Conservation (phyloP, 805 yeast species). For the Jamesozyma hellenica region DNA sequence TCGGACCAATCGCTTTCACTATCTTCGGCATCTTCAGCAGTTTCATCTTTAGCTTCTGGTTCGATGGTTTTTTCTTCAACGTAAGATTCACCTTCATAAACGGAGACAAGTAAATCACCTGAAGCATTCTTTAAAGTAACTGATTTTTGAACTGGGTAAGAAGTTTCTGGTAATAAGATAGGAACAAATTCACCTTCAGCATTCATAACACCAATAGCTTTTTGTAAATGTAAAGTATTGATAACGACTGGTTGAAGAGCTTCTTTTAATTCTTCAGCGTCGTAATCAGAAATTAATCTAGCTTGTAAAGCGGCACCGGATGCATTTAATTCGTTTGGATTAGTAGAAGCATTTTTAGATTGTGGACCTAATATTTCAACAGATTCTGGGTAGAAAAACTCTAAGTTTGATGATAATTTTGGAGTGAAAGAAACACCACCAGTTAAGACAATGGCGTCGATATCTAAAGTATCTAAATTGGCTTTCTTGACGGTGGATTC, state of each 20-base stretch:
- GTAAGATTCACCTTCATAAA: slow-evolving; percentile 79
- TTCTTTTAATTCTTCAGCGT: slow-evolving; percentile 71
- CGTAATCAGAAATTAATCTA: slow-evolving; percentile 68
- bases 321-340: slow-evolving; percentile 83
- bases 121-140: slow-evolving; percentile 51
- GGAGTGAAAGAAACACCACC: slow-evolving; percentile 95
- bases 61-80: slow-evolving; percentile 75
- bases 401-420: slow-evolving; percentile 70
- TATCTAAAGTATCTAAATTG: slow-evolving; percentile 69
- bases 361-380: slow-evolving; percentile 63
- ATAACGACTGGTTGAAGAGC: slow-evolving; percentile 70
- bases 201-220: slow-evolving; percentile 76
- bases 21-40: slow-evolving; percentile 36
- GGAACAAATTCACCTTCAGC: slow-evolving; percentile 64
- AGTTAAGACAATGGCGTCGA: slow-evolving; percentile 81
- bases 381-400: slow-evolving; percentile 69
- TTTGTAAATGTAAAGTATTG: slow-evolving; percentile 76
- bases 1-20: slow-evolving; percentile 43
- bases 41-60: slow-evolving; percentile 44
- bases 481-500: slow-evolving; percentile 72
- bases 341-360: slow-evolving; percentile 61
- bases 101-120: slow-evolving; percentile 54
- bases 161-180: slow-evolving; percentile 71
- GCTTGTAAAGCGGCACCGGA: slow-evolving; percentile 98
- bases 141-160: slow-evolving; percentile 80